Evolutionary conservation across 2,329 filamentous ascomycete species (phyloP), one percentile per base, ranked within the genome.

Genomic region (Fulvia fulva): DNA sequence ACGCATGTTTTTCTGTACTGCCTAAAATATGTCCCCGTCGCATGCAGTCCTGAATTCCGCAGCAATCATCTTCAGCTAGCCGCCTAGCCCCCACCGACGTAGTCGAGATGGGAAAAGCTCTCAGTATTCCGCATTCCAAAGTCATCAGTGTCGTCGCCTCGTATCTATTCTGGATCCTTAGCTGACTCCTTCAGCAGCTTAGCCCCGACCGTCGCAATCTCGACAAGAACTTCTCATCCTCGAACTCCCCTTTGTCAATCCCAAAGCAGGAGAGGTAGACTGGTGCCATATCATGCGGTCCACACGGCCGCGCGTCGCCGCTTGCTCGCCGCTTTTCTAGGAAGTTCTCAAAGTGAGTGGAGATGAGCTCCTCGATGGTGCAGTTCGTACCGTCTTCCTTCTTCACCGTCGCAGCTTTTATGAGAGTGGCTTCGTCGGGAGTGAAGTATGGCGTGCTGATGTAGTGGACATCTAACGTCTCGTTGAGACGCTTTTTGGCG

Each of bases 171-270:
- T n/a, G n/a, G n/a, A n/a, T n/a, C n/a, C n/a, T n/a, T n/a, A n/a
- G n/a, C n/a, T n/a, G 12, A 41, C 16, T 41, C 34, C 16, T 41
- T 41, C 34, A 41, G 5, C 3, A 6, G 34, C 44, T n/a, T 9
- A 51, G 26, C 28, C 12, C 49, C 9, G 26, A 51, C 22, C 49
- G 16, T 9, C n/a, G 7, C 28, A 57, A 41, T 26, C 55, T 51
- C n/a, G 23, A 51, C 12, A 56, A n/a, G 21, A 94, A 55, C 25
- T 55, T 61, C 19, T 64, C 56, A 26, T 62, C 58, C 51, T 57
- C 51, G 46, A 65, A 46, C 53, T 63, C 59, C n/a, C 12, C 50
- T 50, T 62, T 65, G 14, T 52, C 12, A 12, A 62, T 51, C 1
- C 58, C 59, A 51, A 65, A 62, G 7, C 47, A 55, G 8, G 26